phyloP scores from a whole-genome alignment of 2,329 filamentous ascomycete genomes.

The Metarhizium guizhouense region DNA sequence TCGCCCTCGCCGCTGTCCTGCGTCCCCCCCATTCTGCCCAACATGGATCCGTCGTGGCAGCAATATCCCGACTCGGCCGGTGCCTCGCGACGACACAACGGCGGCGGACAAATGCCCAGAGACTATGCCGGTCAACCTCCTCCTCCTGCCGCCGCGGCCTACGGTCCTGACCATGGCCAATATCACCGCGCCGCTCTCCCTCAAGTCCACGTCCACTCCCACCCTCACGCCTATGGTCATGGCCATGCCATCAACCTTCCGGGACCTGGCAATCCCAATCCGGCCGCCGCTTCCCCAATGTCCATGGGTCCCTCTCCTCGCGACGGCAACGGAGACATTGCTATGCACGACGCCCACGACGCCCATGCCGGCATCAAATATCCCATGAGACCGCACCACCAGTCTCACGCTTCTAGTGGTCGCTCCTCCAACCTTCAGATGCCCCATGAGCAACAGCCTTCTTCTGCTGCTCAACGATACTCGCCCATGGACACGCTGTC shows the following conservation, averaged over 20 bases:
- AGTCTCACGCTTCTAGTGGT: constrained; percentile 55
- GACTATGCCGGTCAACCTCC: constrained; percentile 35
- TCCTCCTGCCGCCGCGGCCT: constrained; percentile 15
- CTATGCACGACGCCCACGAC: constrained; percentile 81
- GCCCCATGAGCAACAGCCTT: constrained; percentile 47
- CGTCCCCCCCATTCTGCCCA: constrained; percentile 12
- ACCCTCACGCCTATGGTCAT: constrained; percentile 4
- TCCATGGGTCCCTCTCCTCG: constrained; percentile 45
- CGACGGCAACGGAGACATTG: constrained; percentile 66
- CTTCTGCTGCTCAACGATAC: constrained; percentile 80
- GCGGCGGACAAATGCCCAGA: constrained; percentile 34
- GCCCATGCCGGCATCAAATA: constrained; percentile 83
- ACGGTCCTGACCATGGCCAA: constrained; percentile 57
- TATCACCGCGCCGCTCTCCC: constrained; percentile 39
- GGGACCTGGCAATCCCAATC: constrained; percentile 20
- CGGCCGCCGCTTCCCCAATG: constrained; percentile 47
- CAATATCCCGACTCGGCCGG: constrained; percentile 58
- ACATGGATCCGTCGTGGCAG: constrained; percentile 54
- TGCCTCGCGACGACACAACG: constrained; percentile 57
- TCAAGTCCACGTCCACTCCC: constrained; percentile 18
- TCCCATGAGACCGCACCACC: constrained; percentile 67
- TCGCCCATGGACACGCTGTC: constrained; percentile 91
- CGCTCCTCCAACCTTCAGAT: constrained; percentile 59
- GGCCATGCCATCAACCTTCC: constrained; percentile 19
- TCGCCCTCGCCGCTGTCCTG: constrained; percentile 7